Conservation (phyloP, 768 basidiomycete genomes). For the Brasilioporus rufonigricans region DNA sequence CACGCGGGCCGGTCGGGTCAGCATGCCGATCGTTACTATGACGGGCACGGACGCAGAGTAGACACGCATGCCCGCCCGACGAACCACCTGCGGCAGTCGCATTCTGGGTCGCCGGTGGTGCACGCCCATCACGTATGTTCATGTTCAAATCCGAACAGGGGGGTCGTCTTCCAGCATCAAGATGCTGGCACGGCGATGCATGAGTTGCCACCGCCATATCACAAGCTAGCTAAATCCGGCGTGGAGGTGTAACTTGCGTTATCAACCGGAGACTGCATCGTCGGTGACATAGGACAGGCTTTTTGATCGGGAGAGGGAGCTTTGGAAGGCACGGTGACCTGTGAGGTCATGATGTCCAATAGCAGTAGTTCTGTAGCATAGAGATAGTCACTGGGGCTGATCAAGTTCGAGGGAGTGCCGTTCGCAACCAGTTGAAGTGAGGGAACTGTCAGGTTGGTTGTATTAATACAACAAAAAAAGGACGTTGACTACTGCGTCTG, state of each 20-base stretch:
- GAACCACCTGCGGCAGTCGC: slow-evolving; percentile 20
- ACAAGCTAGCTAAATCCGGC: slow-evolving; percentile 7
- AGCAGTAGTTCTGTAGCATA: neutral
- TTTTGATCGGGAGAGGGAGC: neutral
- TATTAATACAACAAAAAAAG: slow-evolving; percentile 11
- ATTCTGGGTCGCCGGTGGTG: slow-evolving; percentile 18
- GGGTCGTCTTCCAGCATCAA: slow-evolving; percentile 15
- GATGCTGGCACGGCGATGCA: slow-evolving; percentile 16
- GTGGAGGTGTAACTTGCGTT: neutral
- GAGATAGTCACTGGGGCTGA: neutral
- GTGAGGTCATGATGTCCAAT: neutral
- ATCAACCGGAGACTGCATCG: neutral
- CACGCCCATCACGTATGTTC: neutral
- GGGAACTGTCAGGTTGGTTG: neutral
- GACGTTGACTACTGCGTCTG: slow-evolving; percentile 66
- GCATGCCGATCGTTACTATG: neutral
- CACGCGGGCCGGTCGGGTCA: neutral
- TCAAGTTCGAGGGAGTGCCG: neutral
- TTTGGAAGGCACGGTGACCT: neutral
- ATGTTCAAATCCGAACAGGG: neutral
- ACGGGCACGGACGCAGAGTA: neutral
- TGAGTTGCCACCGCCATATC: slow-evolving; percentile 29
- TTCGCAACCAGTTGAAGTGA: neutral
- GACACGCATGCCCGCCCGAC: slow-evolving; percentile 1
- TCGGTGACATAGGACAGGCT: neutral